Percentiles rank a stretch among this genome's conserved stretches.
phyloP scores from a whole-genome alignment of 2,329 filamentous ascomycete species.

The Chrysosphaeria jannelii region DNA sequence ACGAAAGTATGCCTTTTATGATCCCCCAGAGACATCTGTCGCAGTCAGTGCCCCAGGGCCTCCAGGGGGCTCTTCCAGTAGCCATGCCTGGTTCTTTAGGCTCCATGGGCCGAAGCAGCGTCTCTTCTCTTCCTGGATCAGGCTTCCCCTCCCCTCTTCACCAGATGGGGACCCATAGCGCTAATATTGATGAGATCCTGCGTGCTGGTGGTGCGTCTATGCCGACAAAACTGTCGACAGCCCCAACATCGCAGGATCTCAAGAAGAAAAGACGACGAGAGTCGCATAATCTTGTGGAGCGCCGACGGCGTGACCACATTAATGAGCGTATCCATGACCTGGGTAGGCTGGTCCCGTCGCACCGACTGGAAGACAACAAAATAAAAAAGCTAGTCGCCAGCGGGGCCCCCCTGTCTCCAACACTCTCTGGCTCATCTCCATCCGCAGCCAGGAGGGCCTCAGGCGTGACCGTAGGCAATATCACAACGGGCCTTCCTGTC shows the following conservation, averaged over 20 bases:
- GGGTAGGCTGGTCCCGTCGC: conserved; percentile 69
- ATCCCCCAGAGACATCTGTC: no score
- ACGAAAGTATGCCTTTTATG: no score
- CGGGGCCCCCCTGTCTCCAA: conserved; percentile 67
- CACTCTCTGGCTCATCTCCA: conserved; percentile 39
- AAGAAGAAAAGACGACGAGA: conserved; percentile 77
- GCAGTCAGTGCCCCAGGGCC: conserved; percentile 33
- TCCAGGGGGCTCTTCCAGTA: no score
- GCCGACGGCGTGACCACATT: conserved; percentile 85
- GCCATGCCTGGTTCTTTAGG: no score
- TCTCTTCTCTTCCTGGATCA: conserved; percentile 66
- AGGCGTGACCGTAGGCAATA: conserved; percentile 40
- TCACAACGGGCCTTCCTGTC: conserved; percentile 71
- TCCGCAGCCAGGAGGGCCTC: conserved; percentile 49
- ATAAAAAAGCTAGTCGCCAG: conserved; percentile 84
- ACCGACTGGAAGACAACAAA: conserved; percentile 89
- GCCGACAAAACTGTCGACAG: conserved; percentile 44
- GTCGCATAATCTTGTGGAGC: conserved; percentile 89
- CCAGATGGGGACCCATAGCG: conserved; percentile 27
- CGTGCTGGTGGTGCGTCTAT: conserved; percentile 70
- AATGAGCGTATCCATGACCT: conserved; percentile 95
- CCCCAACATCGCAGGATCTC: conserved; percentile 76
- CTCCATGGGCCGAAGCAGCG: conserved; percentile 49
- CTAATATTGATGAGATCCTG: conserved; percentile 69
- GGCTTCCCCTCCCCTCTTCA: conserved; percentile 62